These are phyloP conservation scores for Termitomyces sp. DNA, from an alignment of 768 basidiomycete species.

Conservation along the genomic window DNA sequence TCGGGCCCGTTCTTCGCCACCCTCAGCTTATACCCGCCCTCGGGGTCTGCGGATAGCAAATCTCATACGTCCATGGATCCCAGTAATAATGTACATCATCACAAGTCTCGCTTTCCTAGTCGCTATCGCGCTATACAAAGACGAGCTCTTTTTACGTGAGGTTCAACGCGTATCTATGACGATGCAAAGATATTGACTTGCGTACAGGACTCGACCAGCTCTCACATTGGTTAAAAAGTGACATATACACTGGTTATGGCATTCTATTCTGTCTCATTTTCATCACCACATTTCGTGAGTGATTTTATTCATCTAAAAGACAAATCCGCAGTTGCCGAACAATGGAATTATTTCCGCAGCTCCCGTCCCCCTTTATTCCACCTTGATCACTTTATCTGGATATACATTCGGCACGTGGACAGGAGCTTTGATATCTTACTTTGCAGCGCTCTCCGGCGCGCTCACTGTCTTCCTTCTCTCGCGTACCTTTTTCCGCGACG, in stretches of 20 bases:
- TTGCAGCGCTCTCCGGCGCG: slow-evolving; percentile 82
- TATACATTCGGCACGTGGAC: slow-evolving; percentile 86
- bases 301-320: slow-evolving; percentile 13
- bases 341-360: slow-evolving; percentile 41
- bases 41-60: slow-evolving; percentile 52
- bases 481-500: slow-evolving; percentile 66
- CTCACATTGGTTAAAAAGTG: slow-evolving; percentile 71
- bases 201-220: slow-evolving; percentile 74
- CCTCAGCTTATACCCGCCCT: slow-evolving; percentile 39
- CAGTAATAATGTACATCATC: slow-evolving; percentile 70
- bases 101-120: slow-evolving; percentile 76
- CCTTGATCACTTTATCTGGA: slow-evolving; percentile 87
- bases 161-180: slow-evolving; percentile 11
- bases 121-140: slow-evolving; percentile 82
- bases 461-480: slow-evolving; percentile 81
- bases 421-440: slow-evolving; percentile 85
- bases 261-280: slow-evolving; percentile 83
- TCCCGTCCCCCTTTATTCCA: slow-evolving; percentile 89
- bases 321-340: neutral
- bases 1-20: slow-evolving; percentile 18
- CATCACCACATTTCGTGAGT: slow-evolving; percentile 82
- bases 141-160: slow-evolving; percentile 79
- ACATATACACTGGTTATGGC: slow-evolving; percentile 71
- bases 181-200: neutral
- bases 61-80: slow-evolving; percentile 71